Conservation (phyloP, 306 rosid genomes). For the Sicyos edulis region DNA sequence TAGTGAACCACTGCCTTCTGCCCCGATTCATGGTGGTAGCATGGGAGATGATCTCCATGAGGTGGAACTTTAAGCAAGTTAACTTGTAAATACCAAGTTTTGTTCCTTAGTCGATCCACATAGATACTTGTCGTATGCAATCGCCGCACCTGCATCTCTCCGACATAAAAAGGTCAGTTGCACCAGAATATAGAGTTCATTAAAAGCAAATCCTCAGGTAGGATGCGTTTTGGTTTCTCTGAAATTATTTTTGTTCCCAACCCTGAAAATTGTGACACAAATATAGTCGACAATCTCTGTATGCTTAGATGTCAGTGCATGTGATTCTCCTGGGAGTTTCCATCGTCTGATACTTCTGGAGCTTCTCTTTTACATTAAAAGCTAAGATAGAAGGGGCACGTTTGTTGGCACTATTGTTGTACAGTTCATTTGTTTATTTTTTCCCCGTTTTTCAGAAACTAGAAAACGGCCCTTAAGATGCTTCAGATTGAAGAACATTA, state of each 20-base stretch:
- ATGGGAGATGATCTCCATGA: conserved; percentile 71
- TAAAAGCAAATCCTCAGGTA: neutral
- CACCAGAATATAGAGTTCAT: conserved; percentile 30
- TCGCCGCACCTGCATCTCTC: conserved; percentile 38
- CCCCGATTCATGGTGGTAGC: conserved; percentile 37
- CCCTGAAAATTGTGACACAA: conserved; percentile 18
- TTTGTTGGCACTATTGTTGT: conserved; percentile 41
- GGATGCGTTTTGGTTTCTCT: conserved; percentile 11
- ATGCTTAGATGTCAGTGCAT: conserved; percentile 26
- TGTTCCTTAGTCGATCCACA: conserved; percentile 46
- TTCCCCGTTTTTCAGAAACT: conserved; percentile 31
- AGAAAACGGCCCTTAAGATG: conserved; percentile 25
- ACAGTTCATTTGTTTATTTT: conserved; percentile 64
- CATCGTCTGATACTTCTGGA: conserved; percentile 24
- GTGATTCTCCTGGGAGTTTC: conserved; percentile 29
- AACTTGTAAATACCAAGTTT: conserved; percentile 74
- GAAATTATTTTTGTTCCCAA: conserved; percentile 22
- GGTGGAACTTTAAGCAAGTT: conserved; percentile 62
- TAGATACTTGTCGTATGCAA: conserved; percentile 29
- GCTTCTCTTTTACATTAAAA: conserved; percentile 30
- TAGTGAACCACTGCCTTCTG: conserved; percentile 30
- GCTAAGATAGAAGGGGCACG: conserved; percentile 29
- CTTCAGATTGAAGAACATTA: conserved; percentile 21
- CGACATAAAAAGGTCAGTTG: conserved; percentile 29
- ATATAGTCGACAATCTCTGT: conserved; percentile 25